These are phyloP conservation scores for Scedosporium dehoogii DNA, from an alignment of 2,329 filamentous ascomycete species.

Conservation along the genomic window DNA sequence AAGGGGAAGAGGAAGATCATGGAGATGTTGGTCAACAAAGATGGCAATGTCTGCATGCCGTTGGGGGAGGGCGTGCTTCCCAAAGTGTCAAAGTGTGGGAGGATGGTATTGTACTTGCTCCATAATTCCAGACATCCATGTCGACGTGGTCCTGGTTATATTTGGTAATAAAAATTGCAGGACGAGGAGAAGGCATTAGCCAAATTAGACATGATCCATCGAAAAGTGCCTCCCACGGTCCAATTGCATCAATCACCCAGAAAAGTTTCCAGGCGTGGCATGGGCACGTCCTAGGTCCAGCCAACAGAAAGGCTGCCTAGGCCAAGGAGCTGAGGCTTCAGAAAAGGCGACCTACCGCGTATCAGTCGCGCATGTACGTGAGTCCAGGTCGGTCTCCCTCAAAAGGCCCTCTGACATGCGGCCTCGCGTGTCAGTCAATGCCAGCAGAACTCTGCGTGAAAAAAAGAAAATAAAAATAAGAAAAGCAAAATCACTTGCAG, in stretches of 20 bases:
- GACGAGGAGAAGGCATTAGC: too few relatives aligned
- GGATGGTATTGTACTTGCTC: not conserved
- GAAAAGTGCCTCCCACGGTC: too few relatives aligned
- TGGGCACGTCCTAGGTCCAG: not conserved
- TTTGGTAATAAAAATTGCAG: not conserved
- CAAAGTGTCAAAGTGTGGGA: not conserved
- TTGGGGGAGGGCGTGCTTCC: not conserved
- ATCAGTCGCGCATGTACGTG: not conserved
- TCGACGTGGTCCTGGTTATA: not conserved
- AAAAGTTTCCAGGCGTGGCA: not conserved
- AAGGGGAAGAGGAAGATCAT: not conserved
- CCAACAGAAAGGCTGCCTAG: too few relatives aligned
- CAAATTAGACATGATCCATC: too few relatives aligned
- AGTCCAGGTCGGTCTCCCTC: too few relatives aligned
- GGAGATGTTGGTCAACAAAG: not conserved
- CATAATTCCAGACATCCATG: not conserved
- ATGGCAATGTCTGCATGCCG: too few relatives aligned
- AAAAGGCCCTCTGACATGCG: too few relatives aligned
- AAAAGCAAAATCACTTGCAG: not conserved
- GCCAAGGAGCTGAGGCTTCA: not conserved
- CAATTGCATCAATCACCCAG: too few relatives aligned
- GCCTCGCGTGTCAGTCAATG: too few relatives aligned
- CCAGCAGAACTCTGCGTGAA: too few relatives aligned
- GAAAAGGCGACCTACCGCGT: not conserved
- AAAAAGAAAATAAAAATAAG: not conserved